Conservation (phyloP, 2,329 filamentous ascomycete genomes). For the Diaporthe sp. region DNA sequence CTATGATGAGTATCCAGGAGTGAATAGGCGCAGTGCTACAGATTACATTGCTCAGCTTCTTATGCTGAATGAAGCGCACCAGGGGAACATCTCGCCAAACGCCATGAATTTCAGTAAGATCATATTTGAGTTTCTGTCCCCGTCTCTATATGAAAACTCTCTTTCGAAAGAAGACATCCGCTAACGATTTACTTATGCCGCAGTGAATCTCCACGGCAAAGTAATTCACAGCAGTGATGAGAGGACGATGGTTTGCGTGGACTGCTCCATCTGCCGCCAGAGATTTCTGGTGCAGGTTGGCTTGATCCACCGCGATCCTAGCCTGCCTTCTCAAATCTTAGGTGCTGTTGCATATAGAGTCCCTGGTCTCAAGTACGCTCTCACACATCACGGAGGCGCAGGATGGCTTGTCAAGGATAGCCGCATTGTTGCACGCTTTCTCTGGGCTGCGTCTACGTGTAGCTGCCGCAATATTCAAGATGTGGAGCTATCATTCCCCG, state of each 20-base stretch:
- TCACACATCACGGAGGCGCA: constrained; percentile 13
- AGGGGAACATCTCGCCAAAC: not conserved
- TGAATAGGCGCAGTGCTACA: not conserved
- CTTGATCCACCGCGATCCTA: constrained; percentile 23
- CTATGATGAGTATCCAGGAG: not conserved
- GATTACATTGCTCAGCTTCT: not conserved
- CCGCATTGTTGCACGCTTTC: constrained; percentile 31
- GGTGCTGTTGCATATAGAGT: not conserved
- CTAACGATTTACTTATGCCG: not conserved
- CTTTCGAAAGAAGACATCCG: not conserved
- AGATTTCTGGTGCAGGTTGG: constrained; percentile 30
- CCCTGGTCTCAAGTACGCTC: not conserved
- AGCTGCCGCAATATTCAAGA: constrained; percentile 36
- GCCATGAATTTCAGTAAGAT: not conserved
- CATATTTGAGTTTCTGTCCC: not conserved
- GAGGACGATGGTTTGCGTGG: constrained; percentile 9
- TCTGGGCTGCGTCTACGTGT: constrained; percentile 38
- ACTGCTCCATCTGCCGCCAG: not conserved
- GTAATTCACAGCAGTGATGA: constrained; percentile 2
- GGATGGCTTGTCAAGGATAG: constrained; percentile 31
- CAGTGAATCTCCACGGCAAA: not conserved
- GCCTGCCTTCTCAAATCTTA: not conserved
- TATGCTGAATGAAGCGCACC: not conserved
- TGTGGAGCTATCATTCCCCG: constrained; percentile 21
- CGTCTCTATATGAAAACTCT: not conserved